These are phyloP conservation scores for Globisporangium cystogenes DNA, from an alignment of 352 stramenopile species.

Conservation along the genomic window DNA sequence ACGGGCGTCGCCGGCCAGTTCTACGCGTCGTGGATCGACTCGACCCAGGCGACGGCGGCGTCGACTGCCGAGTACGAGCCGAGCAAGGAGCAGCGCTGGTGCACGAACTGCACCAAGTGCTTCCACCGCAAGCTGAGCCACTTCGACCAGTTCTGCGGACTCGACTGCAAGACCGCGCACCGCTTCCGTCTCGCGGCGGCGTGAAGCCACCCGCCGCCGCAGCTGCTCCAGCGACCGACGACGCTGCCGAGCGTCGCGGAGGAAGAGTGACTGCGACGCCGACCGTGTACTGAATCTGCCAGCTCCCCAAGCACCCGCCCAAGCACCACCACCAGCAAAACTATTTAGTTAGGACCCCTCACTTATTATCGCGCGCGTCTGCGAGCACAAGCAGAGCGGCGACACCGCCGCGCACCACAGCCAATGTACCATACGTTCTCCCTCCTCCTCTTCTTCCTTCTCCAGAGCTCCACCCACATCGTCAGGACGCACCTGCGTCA, in stretches of 20 bases:
- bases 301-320: too few species aligned
- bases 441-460: too few species aligned
- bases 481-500: too few species aligned
- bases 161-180: conserved; percentile 69
- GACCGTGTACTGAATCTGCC: neutral
- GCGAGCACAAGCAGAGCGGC: neutral
- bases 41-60: conserved; percentile 15
- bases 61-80: conserved; percentile 33
- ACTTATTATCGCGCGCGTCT: conserved; percentile 1
- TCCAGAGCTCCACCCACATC: too few species aligned
- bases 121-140: conserved; percentile 62
- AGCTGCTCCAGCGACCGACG: neutral
- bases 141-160: conserved; percentile 64
- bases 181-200: conserved; percentile 14
- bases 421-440: neutral
- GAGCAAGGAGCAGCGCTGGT: conserved; percentile 71
- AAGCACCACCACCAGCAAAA: neutral
- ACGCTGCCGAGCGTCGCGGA: neutral
- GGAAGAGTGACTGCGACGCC: too few species aligned
- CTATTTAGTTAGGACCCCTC: conserved; percentile 3
- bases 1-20: conserved; percentile 3
- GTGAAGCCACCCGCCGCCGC: conserved; percentile 24
- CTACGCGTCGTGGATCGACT: conserved; percentile 14
- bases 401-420: too few species aligned
- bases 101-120: conserved; percentile 73